Evolutionary conservation across 805 yeast genomes (phyloP).

Genomic region (Schizosaccharomyces osmophilus): DNA sequence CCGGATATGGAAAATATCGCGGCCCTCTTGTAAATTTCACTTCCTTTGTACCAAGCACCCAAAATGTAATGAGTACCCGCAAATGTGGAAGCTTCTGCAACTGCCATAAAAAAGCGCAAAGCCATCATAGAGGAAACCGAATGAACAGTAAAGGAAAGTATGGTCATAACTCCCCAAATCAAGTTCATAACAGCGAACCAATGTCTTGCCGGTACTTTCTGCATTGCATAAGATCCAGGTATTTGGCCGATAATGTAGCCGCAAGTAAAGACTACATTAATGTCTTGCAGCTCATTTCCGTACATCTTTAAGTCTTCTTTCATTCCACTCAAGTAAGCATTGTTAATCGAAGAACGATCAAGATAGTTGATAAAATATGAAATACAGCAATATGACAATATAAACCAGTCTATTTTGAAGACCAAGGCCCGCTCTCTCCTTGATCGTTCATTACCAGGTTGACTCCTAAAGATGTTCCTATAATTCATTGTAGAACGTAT

Average conservation of each 20-base stretch:
- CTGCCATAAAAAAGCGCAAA: slow-evolving; percentile 22
- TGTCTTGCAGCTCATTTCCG: slow-evolving; percentile 21
- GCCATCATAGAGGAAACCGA: slow-evolving; percentile 21
- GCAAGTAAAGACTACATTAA: slow-evolving; percentile 26
- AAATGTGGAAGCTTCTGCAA: background rate
- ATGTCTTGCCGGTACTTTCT: slow-evolving; percentile 26
- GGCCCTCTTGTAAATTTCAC: slow-evolving; percentile 25
- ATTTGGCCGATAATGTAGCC: slow-evolving; percentile 26
- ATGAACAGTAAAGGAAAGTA: slow-evolving; percentile 23
- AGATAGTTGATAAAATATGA: slow-evolving; percentile 26
- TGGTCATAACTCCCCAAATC: slow-evolving; percentile 22
- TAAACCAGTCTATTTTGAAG: slow-evolving; percentile 24
- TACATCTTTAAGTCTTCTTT: slow-evolving; percentile 18
- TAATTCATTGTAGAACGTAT: no score
- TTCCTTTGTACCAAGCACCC: slow-evolving; percentile 31
- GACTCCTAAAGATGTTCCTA: no score
- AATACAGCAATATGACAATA: slow-evolving; percentile 26
- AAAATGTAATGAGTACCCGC: slow-evolving; percentile 12
- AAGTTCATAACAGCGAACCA: slow-evolving; percentile 27
- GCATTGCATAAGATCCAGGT: slow-evolving; percentile 25
- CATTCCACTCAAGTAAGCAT: slow-evolving; percentile 23
- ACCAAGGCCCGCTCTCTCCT: slow-evolving; percentile 18
- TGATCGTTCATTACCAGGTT: background rate
- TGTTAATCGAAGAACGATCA: slow-evolving; percentile 25
- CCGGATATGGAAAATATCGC: slow-evolving; percentile 3